These are phyloP conservation scores for Plasmodium malariae DNA, from an alignment of 169 alveolate genomes.

Conservation along the genomic window DNA sequence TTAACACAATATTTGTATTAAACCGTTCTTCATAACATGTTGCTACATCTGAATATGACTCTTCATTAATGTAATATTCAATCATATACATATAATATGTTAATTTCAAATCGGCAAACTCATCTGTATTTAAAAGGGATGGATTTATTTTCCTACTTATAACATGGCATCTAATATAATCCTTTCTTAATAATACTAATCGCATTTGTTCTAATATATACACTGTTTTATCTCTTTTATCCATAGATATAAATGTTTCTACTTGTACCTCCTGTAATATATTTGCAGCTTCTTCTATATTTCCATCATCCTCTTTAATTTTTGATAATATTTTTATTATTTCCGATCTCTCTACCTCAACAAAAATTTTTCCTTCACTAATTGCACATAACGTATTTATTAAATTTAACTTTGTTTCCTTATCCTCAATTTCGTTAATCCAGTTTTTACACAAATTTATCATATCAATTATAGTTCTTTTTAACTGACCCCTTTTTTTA, in stretches of 20 bases:
- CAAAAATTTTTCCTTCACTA: conserved; percentile 84
- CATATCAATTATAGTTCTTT: conserved; percentile 81
- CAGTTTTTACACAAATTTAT: conserved; percentile 79
- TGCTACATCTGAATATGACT: conserved; percentile 79
- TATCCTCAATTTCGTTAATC: conserved; percentile 73
- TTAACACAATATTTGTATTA: conserved; percentile 34
- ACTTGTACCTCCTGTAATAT: conserved; percentile 83
- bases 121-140: conserved; percentile 74
- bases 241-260: conserved; percentile 83
- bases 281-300: conserved; percentile 82
- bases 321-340: conserved; percentile 78
- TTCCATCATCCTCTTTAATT: conserved; percentile 82
- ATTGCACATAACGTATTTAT: conserved; percentile 79
- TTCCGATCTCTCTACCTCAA: conserved; percentile 85
- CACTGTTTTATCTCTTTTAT: conserved; percentile 80
- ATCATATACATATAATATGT: conserved; percentile 84
- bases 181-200: conserved; percentile 80
- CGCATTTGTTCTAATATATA: conserved; percentile 87
- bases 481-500: conserved; percentile 83
- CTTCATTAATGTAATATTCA: conserved; percentile 80
- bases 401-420: conserved; percentile 77
- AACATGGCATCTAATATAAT: conserved; percentile 83
- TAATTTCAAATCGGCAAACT: conserved; percentile 72
- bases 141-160: conserved; percentile 84
- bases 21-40: conserved; percentile 76